Conservation (phyloP, 78 protist species). For the Protostelium mycophagum region DNA sequence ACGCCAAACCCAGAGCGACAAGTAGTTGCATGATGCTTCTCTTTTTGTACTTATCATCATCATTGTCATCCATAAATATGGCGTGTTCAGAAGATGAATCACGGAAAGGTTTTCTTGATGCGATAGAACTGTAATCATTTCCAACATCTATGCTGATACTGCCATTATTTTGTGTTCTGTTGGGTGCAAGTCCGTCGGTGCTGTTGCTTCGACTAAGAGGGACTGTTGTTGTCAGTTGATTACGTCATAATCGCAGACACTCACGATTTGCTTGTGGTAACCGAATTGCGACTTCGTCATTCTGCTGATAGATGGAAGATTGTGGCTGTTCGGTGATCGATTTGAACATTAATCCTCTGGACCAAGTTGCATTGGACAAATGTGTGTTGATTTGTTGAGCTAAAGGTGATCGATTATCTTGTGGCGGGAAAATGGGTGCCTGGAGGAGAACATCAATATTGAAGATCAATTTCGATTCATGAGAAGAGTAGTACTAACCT, state of each 20-base stretch:
- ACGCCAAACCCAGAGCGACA: not conserved
- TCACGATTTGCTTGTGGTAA: not conserved
- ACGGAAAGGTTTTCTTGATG: not conserved
- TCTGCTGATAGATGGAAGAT: not conserved
- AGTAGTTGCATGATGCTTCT: not conserved
- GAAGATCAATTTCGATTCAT: not conserved
- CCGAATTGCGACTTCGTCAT: not conserved
- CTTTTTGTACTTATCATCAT: not conserved
- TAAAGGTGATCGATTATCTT: not conserved
- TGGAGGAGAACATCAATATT: not conserved
- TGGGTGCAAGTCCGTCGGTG: not conserved
- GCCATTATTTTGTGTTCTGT: not conserved
- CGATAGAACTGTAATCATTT: not conserved
- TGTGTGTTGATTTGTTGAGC: not conserved
- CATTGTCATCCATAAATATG: not conserved
- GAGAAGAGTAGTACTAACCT: not conserved
- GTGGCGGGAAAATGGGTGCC: not conserved
- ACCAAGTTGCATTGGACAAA: not conserved
- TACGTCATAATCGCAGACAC: not conserved
- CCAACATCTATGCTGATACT: not conserved
- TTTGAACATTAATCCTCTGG: not conserved
- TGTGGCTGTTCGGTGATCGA: not conserved
- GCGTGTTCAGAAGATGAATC: not conserved
- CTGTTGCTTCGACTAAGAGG: not conserved
- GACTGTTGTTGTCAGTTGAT: not conserved